A percentile compares a stretch with the other conserved stretches of the same genome.
phyloP scores from a whole-genome alignment of 306 rosid species.

The Citrullus colocynthis region DNA sequence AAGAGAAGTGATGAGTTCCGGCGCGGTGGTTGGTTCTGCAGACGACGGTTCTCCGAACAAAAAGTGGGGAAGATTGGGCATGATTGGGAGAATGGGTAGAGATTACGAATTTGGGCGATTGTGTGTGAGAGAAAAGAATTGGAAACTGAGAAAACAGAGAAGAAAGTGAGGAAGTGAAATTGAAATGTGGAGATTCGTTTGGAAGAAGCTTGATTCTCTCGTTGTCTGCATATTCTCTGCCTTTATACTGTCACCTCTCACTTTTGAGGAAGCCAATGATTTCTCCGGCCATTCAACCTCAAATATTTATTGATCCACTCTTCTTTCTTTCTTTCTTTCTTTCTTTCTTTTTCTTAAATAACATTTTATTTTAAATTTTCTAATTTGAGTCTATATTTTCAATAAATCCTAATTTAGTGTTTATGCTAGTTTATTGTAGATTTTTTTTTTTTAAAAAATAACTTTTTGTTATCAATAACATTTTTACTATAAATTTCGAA shows the following conservation, averaged over 20 bases:
- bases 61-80: constrained; percentile 9
- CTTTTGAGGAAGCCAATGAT: not conserved
- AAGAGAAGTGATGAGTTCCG: not conserved
- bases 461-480: too few species aligned
- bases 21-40: not conserved
- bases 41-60: not conserved
- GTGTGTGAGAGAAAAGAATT: not conserved
- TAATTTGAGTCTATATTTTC: too few species aligned
- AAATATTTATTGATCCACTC: not conserved
- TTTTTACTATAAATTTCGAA: too few species aligned
- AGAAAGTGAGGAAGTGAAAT: not conserved
- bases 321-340: too few species aligned
- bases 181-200: not conserved
- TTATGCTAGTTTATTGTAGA: too few species aligned
- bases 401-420: too few species aligned
- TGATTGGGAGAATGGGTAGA: not conserved
- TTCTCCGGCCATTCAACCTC: not conserved
- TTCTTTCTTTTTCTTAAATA: too few species aligned
- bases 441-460: too few species aligned
- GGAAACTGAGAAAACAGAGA: not conserved
- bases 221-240: not conserved
- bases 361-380: too few species aligned
- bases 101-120: not conserved
- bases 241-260: not conserved
- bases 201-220: not conserved